phyloP scores from a whole-genome alignment of 169 alveolate genomes.

The Plasmodium coatneyi region DNA sequence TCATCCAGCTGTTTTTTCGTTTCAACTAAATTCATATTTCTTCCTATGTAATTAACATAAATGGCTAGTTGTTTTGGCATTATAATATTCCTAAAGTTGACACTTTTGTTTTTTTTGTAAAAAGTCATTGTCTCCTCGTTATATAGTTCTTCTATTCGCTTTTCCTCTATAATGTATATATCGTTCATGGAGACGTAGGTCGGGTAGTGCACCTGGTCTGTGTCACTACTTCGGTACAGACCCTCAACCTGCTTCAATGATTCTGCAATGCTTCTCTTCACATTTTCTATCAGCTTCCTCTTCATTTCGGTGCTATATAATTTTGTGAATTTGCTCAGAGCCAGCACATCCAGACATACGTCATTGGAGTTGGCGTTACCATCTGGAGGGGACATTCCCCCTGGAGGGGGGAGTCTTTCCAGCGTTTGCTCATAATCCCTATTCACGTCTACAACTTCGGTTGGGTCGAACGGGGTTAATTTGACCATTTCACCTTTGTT shows the following conservation, averaged over 20 bases:
- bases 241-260: conserved; percentile 1
- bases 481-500: not conserved
- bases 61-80: conserved; percentile 68
- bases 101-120: conserved; percentile 29
- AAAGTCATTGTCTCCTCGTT: conserved; percentile 52
- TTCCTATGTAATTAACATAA: conserved; percentile 60
- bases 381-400: not conserved
- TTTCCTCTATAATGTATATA: conserved; percentile 52
- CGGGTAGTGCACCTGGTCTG: not conserved
- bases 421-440: not conserved
- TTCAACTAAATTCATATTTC: conserved; percentile 22
- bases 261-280: conserved; percentile 19
- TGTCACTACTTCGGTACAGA: not conserved
- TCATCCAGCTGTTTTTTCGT: conserved; percentile 9
- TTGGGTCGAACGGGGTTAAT: not conserved
- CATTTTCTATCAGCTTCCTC: conserved; percentile 33
- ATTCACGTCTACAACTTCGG: not conserved
- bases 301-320: conserved; percentile 37
- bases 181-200: conserved; percentile 26
- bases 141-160: conserved; percentile 35
- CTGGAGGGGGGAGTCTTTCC: not conserved
- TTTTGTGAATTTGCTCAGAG: conserved; percentile 44
- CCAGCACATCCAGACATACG: conserved; percentile 59
- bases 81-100: conserved; percentile 30
- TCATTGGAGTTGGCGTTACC: not conserved